These are phyloP conservation scores for Mycosphaerella sp. DNA, from an alignment of 2,329 filamentous ascomycete species.

Conservation along the genomic window DNA sequence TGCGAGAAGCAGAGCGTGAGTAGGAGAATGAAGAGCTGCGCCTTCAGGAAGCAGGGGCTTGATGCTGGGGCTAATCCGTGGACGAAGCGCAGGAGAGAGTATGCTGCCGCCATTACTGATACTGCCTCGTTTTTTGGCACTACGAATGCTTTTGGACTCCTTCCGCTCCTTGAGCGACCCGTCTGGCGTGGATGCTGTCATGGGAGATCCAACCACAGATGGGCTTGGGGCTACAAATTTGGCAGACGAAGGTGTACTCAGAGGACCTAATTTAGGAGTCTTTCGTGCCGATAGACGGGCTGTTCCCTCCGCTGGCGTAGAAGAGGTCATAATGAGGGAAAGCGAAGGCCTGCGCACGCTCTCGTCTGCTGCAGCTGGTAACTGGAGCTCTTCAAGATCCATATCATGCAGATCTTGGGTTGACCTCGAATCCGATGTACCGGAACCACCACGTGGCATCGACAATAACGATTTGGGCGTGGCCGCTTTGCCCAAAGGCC, in stretches of 20 bases:
- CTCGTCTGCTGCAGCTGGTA: slow-evolving; percentile 64
- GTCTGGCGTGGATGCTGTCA: slow-evolving; percentile 41
- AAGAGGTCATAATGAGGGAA: slow-evolving; percentile 47
- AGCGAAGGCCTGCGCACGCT: slow-evolving; percentile 27
- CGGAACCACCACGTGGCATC: slow-evolving; percentile 17
- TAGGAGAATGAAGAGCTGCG: slow-evolving; percentile 48
- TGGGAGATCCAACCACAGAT: slow-evolving; percentile 40
- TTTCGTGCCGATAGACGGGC: slow-evolving; percentile 58
- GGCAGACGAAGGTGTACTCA: slow-evolving; percentile 43
- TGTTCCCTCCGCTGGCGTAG: slow-evolving; percentile 45
- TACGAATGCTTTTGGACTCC: slow-evolving; percentile 41
- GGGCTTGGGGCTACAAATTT: slow-evolving; percentile 45
- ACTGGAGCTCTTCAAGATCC: slow-evolving; percentile 54
- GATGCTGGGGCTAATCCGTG: slow-evolving; percentile 88
- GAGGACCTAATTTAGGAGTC: slow-evolving; percentile 58
- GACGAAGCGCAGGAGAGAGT: slow-evolving; percentile 78
- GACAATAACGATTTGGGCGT: slow-evolving; percentile 32
- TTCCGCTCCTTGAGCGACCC: slow-evolving; percentile 28
- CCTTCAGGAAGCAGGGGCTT: slow-evolving; percentile 77
- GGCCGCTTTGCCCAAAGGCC: slow-evolving; percentile 22
- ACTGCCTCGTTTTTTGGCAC: slow-evolving; percentile 61
- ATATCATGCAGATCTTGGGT: slow-evolving; percentile 6
- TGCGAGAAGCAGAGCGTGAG: slow-evolving; percentile 68
- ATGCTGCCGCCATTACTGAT: slow-evolving; percentile 51
- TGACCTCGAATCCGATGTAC: not conserved